phyloP scores from a whole-genome alignment of 192 early-diverging fungal species.

The Coemansia sp. region DNA sequence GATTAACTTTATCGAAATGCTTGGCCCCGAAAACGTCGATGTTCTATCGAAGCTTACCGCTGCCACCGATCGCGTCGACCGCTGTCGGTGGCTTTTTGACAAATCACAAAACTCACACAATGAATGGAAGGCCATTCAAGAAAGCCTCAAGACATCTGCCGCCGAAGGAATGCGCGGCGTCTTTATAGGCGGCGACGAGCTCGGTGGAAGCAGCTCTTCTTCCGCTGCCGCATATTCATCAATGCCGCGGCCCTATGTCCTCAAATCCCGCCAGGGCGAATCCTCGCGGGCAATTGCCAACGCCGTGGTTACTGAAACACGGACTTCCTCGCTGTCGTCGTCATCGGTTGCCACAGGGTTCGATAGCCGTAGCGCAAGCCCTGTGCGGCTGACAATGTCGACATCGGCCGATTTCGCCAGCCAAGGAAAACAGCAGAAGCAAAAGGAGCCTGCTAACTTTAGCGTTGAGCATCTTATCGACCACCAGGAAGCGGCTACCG shows the following conservation, averaged over 20 bases:
- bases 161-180: conserved; percentile 19
- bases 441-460: background rate
- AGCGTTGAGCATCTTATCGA: background rate
- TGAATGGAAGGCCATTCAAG: conserved; percentile 49
- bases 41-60: conserved; percentile 24
- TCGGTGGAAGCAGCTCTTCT: conserved; percentile 15
- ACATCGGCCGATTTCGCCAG: background rate
- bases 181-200: background rate
- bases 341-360: conserved; percentile 10
- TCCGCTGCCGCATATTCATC: background rate
- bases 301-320: conserved; percentile 9
- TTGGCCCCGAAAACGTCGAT: conserved; percentile 20
- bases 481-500: conserved; percentile 8
- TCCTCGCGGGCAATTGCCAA: conserved; percentile 24
- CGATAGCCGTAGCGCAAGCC: conserved; percentile 6
- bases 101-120: conserved; percentile 43
- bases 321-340: background rate
- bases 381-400: background rate
- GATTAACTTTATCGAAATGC: conserved; percentile 42
- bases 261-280: conserved; percentile 12
- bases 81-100: conserved; percentile 38
- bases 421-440: conserved; percentile 5
- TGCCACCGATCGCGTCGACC: conserved; percentile 22
- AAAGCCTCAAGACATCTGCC: conserved; percentile 30
- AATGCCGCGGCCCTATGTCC: background rate